Base-by-base conservation (phyloP, 2,329 filamentous ascomycete genomes). In the Xylariaceae sp. region DNA sequence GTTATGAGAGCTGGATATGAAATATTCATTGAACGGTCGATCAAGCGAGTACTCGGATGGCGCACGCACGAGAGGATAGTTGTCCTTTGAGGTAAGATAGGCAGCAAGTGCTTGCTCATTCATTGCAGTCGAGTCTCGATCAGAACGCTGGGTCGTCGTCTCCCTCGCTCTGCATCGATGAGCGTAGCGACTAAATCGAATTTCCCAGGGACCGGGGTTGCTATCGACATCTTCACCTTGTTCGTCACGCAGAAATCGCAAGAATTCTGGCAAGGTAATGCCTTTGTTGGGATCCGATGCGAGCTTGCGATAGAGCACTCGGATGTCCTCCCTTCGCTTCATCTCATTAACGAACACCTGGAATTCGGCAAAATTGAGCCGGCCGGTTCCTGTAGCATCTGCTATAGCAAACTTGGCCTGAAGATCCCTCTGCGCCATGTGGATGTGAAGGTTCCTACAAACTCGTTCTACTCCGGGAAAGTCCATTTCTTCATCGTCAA, bases 1-100 rank as follows among this genome's bases (percentile, higher is more conserved):
- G 74, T 99, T 99, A 80, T 99, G 95, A 1, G 95, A 98, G 77
- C 93, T 97, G 1, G 93, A 98, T 64, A 99, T 95, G 78, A 92
- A 97, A 74, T 99, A 99, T 71, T 98, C 93, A 71, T 96, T 96
- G 71, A 98, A 79, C 0, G 95, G 95, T 20, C 90, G 86, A 69
- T 96, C 87, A 52, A 97, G 84, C 5, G 78, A 78, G 52, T 86
- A 85, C 23, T 85, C 76, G 12, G 82, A 74, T n/a, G 84, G 82
- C 58, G 83, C 80, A 42, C 83, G 81, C 23, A 82, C 75, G 42
- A 91, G 81, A 2, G 89, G 81, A 2, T 85, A 80, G 68, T 96
- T 96, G 65, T 86, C 82, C 44, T 84, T 83, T 0, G 91, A 96
- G 14, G 87, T 84, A 12, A 96, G 77, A 67, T 89, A 96, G 10